Evolutionary conservation across 768 basidiomycete genomes (phyloP), one percentile per base, ranked within the genome.

Genomic region (Calocera cornea): DNA sequence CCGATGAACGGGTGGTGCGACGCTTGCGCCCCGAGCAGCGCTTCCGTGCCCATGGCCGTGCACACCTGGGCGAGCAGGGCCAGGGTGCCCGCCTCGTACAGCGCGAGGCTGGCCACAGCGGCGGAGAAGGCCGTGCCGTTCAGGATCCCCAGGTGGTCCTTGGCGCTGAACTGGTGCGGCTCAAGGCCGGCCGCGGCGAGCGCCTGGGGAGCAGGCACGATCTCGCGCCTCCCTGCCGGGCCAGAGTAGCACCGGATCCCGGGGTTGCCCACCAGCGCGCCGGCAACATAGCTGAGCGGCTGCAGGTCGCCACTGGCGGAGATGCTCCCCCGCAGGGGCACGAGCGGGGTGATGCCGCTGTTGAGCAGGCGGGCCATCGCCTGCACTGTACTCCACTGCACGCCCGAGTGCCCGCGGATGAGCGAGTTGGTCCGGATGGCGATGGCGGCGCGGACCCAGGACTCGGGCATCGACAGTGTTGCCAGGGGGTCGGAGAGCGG

Each of bases 101-200:
- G 77, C 11, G 87, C 89, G 17, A 94, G 80, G 7, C 87, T 80
- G 2, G 85, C 88, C n/a, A 90, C 83, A 7, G 89, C 86, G 0
- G 91, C 86, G 36, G 87, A 89, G 76, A 92, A 92, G 0, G 90
- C 89, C 1, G 91, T 92, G 64, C 92, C 92, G 73, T 94, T 94
- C 50, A 77, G 69, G 60, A 77, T 70, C 2, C 74, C 76, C 31
- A 77, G 73, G 38, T 74, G 76, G 50, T 77, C 76, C 70, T 77
- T 76, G 16, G 76, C 70, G 29, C 71, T 70, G 41, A 75, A 69
- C 0, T 44, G 66, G 66, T 92, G 80, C 1, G 90, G 87, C 49
- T 80, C 76, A 31, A 91, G 83, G 40, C 80, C 77, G 69, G 89
- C 86, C 24, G 71, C 65, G 34, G 65, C 44, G 60, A 74, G 70